Base-by-base conservation (phyloP, 768 basidiomycete species). In the Lactarius deliciosus region DNA sequence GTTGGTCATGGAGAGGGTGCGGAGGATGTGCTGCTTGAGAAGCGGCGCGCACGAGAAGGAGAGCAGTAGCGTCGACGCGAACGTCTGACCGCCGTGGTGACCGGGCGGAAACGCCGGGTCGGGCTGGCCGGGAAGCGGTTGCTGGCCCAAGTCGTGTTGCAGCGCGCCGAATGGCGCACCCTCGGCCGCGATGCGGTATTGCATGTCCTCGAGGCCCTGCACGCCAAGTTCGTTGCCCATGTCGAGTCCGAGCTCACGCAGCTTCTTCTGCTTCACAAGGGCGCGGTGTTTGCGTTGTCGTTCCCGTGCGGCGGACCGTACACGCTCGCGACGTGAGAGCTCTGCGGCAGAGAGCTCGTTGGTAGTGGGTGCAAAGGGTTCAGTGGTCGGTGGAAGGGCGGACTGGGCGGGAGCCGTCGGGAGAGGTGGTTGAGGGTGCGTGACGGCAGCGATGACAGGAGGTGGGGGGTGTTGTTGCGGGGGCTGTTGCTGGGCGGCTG, bases 271-370 rank as follows among this genome's bases (percentile, higher is more conserved):
- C 77, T 92, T 93, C 62, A 92, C 86, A 40, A 89, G 80, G 69
- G 81, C 82, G 54, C 92, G 88, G 75, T 94, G 92, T 71, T 93
- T 94, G 56, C 91, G 80, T 71, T 94, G 92, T 67, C 92, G 81
- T 73, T 93, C 91, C 50, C 92, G 80, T 4, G 92, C 92, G 0
- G 90, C 88, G 4, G 87, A 83, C 16, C 91, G 83, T 63, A 93
- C 85, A 64, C 87, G 81, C 69, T 93, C 91, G 59, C 87, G 79
- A 65, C 90, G 83, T 3, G 82, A 80, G 40, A 81, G 71, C 73
- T 94, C 92, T 61, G 91, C 91, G 1, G 84, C 82, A 3, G 84
- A 81, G 58, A 89, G 75, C 58, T 79, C 75, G 70, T 72, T 76
- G 71, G 73, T 72, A 3, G 50, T 15, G 2, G 47, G 47, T 0